phyloP scores from a whole-genome alignment of 2,329 filamentous ascomycete genomes.

The Aurifilum marmelostoma region DNA sequence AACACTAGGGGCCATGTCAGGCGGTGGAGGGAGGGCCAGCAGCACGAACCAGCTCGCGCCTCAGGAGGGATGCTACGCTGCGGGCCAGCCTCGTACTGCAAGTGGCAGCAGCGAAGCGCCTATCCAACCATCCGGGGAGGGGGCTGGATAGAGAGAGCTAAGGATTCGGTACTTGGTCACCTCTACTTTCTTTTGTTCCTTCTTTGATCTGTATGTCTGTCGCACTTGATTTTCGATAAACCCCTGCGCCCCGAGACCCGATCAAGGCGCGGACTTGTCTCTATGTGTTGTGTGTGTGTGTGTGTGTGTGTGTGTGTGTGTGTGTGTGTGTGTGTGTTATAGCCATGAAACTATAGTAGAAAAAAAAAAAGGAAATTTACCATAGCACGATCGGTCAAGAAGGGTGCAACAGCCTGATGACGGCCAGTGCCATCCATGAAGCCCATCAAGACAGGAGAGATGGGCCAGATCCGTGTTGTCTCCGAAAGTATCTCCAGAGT shows the following conservation, averaged over 20 bases:
- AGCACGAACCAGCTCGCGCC: constrained; percentile 13
- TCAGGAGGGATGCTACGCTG: constrained; percentile 19
- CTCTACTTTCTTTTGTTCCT: not conserved
- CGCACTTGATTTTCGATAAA: too few species aligned
- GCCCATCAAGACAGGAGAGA: not conserved
- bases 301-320: too few species aligned
- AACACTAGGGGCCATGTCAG: not conserved
- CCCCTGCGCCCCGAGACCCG: not conserved
- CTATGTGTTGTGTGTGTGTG: too few species aligned
- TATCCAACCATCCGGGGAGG: not conserved
- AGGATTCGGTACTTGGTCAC: not conserved
- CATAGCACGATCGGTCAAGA: not conserved
- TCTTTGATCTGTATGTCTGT: not conserved
- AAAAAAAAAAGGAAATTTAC: too few species aligned
- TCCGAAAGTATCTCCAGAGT: constrained; percentile 1
- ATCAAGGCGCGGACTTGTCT: not conserved
- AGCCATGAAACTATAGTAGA: not conserved
- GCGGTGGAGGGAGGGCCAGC: not conserved
- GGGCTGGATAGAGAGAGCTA: not conserved
- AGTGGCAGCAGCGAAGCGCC: constrained; percentile 5
- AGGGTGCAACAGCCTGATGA: not conserved
- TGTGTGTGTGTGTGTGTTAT: not conserved
- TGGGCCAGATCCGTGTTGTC: not conserved
- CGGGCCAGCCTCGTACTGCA: not conserved
- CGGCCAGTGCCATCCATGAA: constrained; percentile 7